A percentile compares a stretch with the other conserved stretches of the same genome.
Conservation (phyloP, 805 yeast genomes). For the Saturnispora serradocipensis region DNA sequence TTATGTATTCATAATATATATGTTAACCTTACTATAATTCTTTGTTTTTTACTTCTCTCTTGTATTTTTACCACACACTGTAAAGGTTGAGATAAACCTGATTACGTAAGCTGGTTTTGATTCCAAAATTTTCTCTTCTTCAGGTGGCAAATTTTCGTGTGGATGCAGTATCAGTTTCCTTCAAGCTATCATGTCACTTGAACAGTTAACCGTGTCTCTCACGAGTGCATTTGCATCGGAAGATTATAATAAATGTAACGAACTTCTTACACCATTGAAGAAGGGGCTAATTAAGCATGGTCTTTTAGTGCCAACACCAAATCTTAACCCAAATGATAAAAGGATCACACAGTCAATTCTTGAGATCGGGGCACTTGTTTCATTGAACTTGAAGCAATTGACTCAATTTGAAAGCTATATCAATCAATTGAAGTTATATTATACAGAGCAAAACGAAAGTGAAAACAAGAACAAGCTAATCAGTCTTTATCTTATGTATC, state of each 20-base stretch:
- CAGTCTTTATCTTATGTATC: constrained; percentile 64
- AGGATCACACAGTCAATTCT: constrained; percentile 71
- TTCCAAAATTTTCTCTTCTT: background rate
- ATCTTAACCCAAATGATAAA: constrained; percentile 51
- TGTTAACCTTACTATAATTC: background rate
- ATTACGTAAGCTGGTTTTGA: background rate
- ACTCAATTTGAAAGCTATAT: constrained; percentile 62
- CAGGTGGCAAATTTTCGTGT: constrained; percentile 2
- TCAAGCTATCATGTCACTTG: constrained; percentile 41
- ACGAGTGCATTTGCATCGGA: constrained; percentile 53
- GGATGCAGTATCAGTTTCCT: background rate
- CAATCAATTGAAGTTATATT: constrained; percentile 71
- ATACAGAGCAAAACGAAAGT: constrained; percentile 36
- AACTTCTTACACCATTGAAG: constrained; percentile 62
- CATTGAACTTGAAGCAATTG: constrained; percentile 56
- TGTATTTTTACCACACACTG: background rate
- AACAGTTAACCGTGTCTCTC: constrained; percentile 60
- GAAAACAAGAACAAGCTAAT: constrained; percentile 63
- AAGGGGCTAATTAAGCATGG: constrained; percentile 70
- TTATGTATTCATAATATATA: background rate
- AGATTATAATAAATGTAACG: constrained; percentile 52
- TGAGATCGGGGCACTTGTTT: constrained; percentile 80
- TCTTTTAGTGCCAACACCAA: constrained; percentile 56
- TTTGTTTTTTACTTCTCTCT: background rate
- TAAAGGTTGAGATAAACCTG: background rate